phyloP scores from a whole-genome alignment of 768 basidiomycete genomes.

The Russula lepida region DNA sequence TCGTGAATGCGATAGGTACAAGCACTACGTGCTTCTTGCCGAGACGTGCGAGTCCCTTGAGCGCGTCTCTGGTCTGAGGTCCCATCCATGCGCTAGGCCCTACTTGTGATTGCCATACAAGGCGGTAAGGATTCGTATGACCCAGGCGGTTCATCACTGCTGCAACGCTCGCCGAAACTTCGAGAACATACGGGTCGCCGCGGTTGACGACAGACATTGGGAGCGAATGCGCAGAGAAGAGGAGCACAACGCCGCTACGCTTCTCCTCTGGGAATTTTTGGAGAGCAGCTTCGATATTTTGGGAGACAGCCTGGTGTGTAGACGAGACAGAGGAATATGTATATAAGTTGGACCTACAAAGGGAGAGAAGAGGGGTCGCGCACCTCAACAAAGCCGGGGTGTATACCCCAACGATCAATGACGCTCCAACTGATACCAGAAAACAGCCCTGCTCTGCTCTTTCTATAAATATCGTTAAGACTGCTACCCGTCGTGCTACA shows the following conservation, averaged over 20 bases:
- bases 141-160: slow-evolving; percentile 86
- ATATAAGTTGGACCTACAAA: slow-evolving; percentile 3
- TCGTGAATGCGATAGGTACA: slow-evolving; percentile 96
- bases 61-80: slow-evolving; percentile 85
- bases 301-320: slow-evolving; percentile 67
- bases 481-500: slow-evolving; percentile 98
- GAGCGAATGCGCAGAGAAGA: slow-evolving; percentile 96
- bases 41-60: slow-evolving; percentile 77
- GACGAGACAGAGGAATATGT: not conserved
- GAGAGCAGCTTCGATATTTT: slow-evolving; percentile 78
- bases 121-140: slow-evolving; percentile 76
- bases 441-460: slow-evolving; percentile 50
- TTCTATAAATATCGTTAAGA: slow-evolving; percentile 82
- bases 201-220: slow-evolving; percentile 99
- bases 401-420: slow-evolving; percentile 96
- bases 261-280: slow-evolving; percentile 63
- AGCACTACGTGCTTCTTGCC: slow-evolving; percentile 72
- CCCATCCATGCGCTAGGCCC: slow-evolving; percentile 99
- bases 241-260: slow-evolving; percentile 68
- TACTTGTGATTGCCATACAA: slow-evolving; percentile 98
- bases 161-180: slow-evolving; percentile 89
- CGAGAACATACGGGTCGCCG: slow-evolving; percentile 93
- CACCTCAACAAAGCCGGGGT: slow-evolving; percentile 91
- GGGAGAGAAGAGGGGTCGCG: slow-evolving; percentile 21
- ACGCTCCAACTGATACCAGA: slow-evolving; percentile 89